Percentiles rank a stretch among this genome's conserved stretches.
These are phyloP conservation scores for Naganishia randhawae DNA, from an alignment of 768 basidiomycete genomes.

Conservation along the genomic window DNA sequence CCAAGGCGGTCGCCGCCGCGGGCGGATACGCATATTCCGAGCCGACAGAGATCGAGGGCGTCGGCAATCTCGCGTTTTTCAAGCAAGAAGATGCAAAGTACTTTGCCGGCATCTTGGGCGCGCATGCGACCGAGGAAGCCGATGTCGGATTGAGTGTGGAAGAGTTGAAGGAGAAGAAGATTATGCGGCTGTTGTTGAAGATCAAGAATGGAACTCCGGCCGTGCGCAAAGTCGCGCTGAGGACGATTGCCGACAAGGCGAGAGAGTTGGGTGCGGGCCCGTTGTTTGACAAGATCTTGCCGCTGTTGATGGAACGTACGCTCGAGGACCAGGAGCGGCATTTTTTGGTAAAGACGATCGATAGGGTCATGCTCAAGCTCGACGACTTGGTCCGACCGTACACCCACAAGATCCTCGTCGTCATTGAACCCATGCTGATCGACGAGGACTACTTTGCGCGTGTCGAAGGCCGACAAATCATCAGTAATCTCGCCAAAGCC, in stretches of 20 bases:
- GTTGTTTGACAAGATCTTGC: slow-evolving; percentile 96
- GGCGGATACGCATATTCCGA: slow-evolving; percentile 76
- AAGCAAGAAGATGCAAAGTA: slow-evolving; percentile 97
- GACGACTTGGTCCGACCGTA: slow-evolving; percentile 98
- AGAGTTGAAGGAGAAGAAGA: slow-evolving; percentile 99
- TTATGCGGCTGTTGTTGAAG: slow-evolving; percentile 94
- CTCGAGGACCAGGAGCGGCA: slow-evolving; percentile 98
- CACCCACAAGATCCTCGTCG: slow-evolving; percentile 98
- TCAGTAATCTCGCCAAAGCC: slow-evolving; percentile 96
- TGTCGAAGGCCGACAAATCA: slow-evolving; percentile 98
- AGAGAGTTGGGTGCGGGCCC: slow-evolving; percentile 97
- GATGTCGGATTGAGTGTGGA: slow-evolving; percentile 88
- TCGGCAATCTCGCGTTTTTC: slow-evolving; percentile 95
- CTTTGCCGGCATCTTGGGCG: slow-evolving; percentile 76
- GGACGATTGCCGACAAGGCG: slow-evolving; percentile 98
- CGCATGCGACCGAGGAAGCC: slow-evolving; percentile 65
- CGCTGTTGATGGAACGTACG: slow-evolving; percentile 77
- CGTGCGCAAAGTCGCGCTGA: slow-evolving; percentile 91
- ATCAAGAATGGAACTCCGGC: slow-evolving; percentile 99
- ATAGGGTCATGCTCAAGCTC: slow-evolving; percentile 95
- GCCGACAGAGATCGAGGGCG: slow-evolving; percentile 96
- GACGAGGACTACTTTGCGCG: slow-evolving; percentile 81
- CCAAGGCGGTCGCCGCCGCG: slow-evolving; percentile 78
- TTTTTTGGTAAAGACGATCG: slow-evolving; percentile 96
- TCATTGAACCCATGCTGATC: slow-evolving; percentile 96